phyloP scores from a whole-genome alignment of 1,284 basidiomycete genomes.

The Malassezia yamatoensis region DNA sequence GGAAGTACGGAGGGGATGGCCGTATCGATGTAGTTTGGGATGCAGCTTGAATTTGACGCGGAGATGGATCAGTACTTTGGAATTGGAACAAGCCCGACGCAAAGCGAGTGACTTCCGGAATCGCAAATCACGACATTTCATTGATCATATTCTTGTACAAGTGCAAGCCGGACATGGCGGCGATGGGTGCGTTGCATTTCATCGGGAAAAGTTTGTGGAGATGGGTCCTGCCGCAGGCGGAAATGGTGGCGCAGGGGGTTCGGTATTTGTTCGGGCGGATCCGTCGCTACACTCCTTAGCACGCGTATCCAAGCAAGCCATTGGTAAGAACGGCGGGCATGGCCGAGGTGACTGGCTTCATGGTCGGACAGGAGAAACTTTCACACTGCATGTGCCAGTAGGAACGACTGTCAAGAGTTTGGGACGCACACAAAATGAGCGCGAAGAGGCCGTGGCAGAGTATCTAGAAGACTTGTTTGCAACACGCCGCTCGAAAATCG shows the following conservation, averaged over 20 bases:
- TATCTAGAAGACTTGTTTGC: slow-evolving; percentile 19
- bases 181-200: slow-evolving; percentile 45
- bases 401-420: slow-evolving; percentile 42
- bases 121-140: slow-evolving; percentile 35
- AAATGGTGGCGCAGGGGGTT: slow-evolving; percentile 39
- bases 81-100: background rate
- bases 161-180: slow-evolving; percentile 40
- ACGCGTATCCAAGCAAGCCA: slow-evolving; percentile 26
- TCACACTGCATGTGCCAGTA: slow-evolving; percentile 39
- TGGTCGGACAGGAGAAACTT: slow-evolving; percentile 30
- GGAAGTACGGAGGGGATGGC: too few species aligned
- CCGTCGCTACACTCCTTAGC: slow-evolving; percentile 32
- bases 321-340: slow-evolving; percentile 33
- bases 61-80: background rate
- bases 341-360: slow-evolving; percentile 40
- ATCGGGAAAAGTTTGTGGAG: slow-evolving; percentile 44
- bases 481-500: slow-evolving; percentile 9
- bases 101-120: slow-evolving; percentile 13
- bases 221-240: slow-evolving; percentile 45
- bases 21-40: too few species aligned
- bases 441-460: slow-evolving; percentile 23
- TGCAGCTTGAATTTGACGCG: too few species aligned
- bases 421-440: slow-evolving; percentile 18
- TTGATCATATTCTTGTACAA: slow-evolving; percentile 33
- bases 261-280: slow-evolving; percentile 35